phyloP scores from a whole-genome alignment of 1,284 basidiomycete species.

The Chalciporus sp. region DNA sequence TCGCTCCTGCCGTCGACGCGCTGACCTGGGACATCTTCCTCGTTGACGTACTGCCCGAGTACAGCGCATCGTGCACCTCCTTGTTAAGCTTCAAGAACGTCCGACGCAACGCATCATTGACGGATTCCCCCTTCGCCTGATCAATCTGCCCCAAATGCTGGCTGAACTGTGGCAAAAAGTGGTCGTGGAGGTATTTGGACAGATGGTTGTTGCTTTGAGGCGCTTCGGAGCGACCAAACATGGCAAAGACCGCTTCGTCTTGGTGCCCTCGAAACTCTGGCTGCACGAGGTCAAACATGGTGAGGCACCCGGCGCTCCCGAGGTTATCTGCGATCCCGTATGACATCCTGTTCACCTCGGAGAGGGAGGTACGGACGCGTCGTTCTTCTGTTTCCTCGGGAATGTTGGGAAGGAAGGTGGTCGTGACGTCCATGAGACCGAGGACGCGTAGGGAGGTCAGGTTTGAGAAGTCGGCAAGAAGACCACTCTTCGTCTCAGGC shows the following conservation, averaged over 20 bases:
- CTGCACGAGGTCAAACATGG: conserved; percentile 94
- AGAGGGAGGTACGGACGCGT: conserved; percentile 90
- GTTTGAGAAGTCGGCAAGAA: conserved; percentile 86
- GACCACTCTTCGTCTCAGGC: conserved; percentile 29
- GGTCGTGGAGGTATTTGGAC: conserved; percentile 82
- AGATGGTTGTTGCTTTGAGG: conserved; percentile 64
- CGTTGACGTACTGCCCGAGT: conserved; percentile 40
- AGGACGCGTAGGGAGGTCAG: conserved; percentile 84
- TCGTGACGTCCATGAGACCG: conserved; percentile 97
- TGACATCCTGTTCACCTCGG: conserved; percentile 90
- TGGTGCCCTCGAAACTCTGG: conserved; percentile 80
- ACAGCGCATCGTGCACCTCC: conserved; percentile 67
- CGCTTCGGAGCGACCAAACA: conserved; percentile 85
- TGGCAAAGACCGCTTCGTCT: conserved; percentile 92
- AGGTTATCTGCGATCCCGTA: conserved; percentile 98
- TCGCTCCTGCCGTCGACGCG: conserved; percentile 41
- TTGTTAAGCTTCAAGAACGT: conserved; percentile 88
- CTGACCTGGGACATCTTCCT: conserved; percentile 76
- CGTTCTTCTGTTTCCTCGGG: conserved; percentile 93
- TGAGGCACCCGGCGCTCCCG: conserved; percentile 76
- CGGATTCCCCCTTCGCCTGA: conserved; percentile 46
- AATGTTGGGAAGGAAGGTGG: conserved; percentile 74
- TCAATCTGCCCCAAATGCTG: conserved; percentile 53
- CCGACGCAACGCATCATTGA: conserved; percentile 79
- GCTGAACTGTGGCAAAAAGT: conserved; percentile 67